phyloP scores from a whole-genome alignment of 73 alveolate species.

The Stentor coeruleus region DNA sequence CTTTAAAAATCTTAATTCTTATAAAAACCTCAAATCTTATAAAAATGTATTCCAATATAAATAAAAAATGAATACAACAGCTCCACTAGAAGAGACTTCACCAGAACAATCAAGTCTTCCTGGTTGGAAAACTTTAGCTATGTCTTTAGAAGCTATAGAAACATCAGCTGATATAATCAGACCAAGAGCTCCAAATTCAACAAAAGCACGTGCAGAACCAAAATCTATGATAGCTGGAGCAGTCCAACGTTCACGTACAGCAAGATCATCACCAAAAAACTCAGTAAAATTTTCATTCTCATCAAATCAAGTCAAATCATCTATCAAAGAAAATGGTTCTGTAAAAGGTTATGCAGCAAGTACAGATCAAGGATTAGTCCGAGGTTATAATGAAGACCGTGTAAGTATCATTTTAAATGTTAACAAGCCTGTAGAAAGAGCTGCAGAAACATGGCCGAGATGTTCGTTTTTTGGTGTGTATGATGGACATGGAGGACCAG shows the following conservation, averaged over 20 bases:
- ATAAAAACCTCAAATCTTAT: too few species aligned
- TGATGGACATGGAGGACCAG: slow-evolving; percentile 99
- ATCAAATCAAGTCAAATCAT: slow-evolving; percentile 54
- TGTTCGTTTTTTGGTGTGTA: slow-evolving; percentile 93
- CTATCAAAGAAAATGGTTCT: slow-evolving; percentile 70
- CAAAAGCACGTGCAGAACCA: neutral
- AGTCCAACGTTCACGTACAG: neutral
- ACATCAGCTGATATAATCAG: too few species aligned
- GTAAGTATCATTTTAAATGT: slow-evolving; percentile 84
- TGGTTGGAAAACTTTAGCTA: too few species aligned
- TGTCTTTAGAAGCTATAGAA: too few species aligned
- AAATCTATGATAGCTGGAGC: neutral
- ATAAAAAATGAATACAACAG: too few species aligned
- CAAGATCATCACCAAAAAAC: neutral
- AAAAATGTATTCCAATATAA: too few species aligned
- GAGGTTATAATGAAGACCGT: slow-evolving; percentile 91
- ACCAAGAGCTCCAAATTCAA: neutral
- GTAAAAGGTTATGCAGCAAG: slow-evolving; percentile 90
- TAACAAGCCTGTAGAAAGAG: slow-evolving; percentile 60
- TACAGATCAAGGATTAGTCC: slow-evolving; percentile 83
- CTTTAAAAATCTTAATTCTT: too few species aligned
- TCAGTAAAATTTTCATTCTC: slow-evolving; percentile 35
- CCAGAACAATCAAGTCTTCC: too few species aligned
- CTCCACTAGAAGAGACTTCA: too few species aligned
- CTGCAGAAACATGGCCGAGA: slow-evolving; percentile 89